Evolutionary conservation across 768 basidiomycete species (phyloP).

Genomic region (Tricholoma sp.): DNA sequence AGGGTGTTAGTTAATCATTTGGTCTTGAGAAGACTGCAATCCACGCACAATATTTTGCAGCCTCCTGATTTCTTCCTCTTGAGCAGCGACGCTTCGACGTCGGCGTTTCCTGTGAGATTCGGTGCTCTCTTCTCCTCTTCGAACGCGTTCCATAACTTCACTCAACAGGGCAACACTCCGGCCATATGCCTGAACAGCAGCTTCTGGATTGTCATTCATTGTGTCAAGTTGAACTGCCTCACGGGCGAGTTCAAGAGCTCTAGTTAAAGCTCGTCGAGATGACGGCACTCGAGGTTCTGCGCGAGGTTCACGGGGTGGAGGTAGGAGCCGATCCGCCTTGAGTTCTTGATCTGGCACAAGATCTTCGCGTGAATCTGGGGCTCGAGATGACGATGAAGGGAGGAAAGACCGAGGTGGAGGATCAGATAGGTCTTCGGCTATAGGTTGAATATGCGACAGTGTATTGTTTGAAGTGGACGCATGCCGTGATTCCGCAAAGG

Average conservation of each 20-base stretch:
- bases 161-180: conserved; percentile 82
- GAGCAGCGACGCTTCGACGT: conserved; percentile 78
- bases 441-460: conserved; percentile 22
- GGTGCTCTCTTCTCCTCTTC: conserved; percentile 77
- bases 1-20: conserved; percentile 7
- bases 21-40: conserved; percentile 1
- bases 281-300: conserved; percentile 60
- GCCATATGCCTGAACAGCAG: conserved; percentile 84
- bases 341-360: conserved; percentile 39
- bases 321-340: conserved; percentile 36
- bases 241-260: conserved; percentile 81
- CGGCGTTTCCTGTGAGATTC: conserved; percentile 56
- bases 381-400: conserved; percentile 30
- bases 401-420: conserved; percentile 52
- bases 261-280: conserved; percentile 80
- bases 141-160: conserved; percentile 90
- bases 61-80: conserved; percentile 84
- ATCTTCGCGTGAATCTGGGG: conserved; percentile 30
- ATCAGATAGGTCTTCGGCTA: conserved; percentile 50
- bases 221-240: conserved; percentile 87
- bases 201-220: conserved; percentile 82
- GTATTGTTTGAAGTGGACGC: conserved; percentile 22
- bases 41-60: conserved; percentile 79
- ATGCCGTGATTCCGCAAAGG: conserved; percentile 52
- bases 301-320: conserved; percentile 39